Evolutionary conservation across 2,329 filamentous ascomycete genomes (phyloP), one percentile per base, ranked within the genome.

Genomic region (Diplodia sapinea): DNA sequence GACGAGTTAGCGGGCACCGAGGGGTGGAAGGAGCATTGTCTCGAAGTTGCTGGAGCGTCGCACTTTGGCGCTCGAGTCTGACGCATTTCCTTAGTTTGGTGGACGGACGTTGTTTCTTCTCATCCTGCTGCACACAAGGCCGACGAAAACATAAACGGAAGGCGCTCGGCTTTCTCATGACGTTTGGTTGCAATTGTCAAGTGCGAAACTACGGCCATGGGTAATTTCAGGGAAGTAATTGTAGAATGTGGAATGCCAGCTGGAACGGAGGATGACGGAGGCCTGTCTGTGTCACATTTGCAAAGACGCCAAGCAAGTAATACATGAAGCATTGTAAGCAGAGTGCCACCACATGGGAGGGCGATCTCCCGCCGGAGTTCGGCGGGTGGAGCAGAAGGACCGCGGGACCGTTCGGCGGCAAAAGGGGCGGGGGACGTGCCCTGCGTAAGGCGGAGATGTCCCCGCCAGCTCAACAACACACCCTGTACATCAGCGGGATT

Each of bases 51-150:
- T 51, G n/a, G 47, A 29, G 20, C 40, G 47, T 50, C 49, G 57
- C 20, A 23, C 9, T 50, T 50, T 33, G 17, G 12, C 38, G 12
- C 38, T 12, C 20, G 8, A 38, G 20, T 5, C 31, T 17, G 50
- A 63, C 36, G 31, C n/a, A 26, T 20, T 51, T 49, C 17, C 50
- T n/a, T 63, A 43, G 17, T 38, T 63, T 26, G 31, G 47, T 51
- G 59, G 43, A 51, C 26, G 59, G n/a, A 23, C 29, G 29, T 63
- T 51, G 43, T 38, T 61, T 63, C 59, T 52, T 63, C 29, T 63
- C 59, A 15, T 20, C 15, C 47, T 63, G 29, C 59, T 33, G 47
- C 59, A 38, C 59, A 38, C 47, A 26, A 63, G 29, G 59, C 59
- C 59, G 26, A 51, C 47, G 50, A 63, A 61, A 63, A 51, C 59